Conservation (phyloP, 495 filamentous ascomycete species). For the Hypoxylon fragiforme region DNA sequence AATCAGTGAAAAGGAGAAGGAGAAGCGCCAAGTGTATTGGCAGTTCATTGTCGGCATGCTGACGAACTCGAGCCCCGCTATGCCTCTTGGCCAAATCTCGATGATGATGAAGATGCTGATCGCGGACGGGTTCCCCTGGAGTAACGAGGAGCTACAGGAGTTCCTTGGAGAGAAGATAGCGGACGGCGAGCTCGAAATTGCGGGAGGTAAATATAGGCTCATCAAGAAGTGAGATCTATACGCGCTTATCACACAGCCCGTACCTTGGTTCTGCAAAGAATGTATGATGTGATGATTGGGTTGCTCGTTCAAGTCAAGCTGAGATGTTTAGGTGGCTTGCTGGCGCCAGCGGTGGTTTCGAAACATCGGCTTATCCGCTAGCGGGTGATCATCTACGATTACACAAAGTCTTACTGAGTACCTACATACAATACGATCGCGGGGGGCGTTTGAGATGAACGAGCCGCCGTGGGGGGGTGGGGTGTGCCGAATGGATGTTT, state of each 20-base stretch:
- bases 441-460: slow-evolving; percentile 17
- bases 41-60: slow-evolving; percentile 93
- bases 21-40: slow-evolving; percentile 84
- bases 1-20: slow-evolving; percentile 56
- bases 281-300: too few species aligned
- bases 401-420: not conserved
- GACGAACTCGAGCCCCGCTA: slow-evolving; percentile 77
- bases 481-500: slow-evolving; percentile 11
- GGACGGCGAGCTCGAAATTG: slow-evolving; percentile 70
- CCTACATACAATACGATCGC: slow-evolving; percentile 13
- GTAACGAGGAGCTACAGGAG: slow-evolving; percentile 70
- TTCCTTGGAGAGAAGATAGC: slow-evolving; percentile 76
- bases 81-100: slow-evolving; percentile 76
- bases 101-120: slow-evolving; percentile 95
- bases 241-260: slow-evolving; percentile 16
- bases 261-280: not conserved
- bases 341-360: slow-evolving; percentile 30
- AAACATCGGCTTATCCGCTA: slow-evolving; percentile 16
- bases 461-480: slow-evolving; percentile 1
- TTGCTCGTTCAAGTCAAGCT: too few species aligned
- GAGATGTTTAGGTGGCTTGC: slow-evolving; percentile 1
- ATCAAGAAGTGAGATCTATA: slow-evolving; percentile 47
- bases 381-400: slow-evolving; percentile 18
- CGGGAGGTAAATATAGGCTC: slow-evolving; percentile 72
- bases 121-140: slow-evolving; percentile 81